A percentile compares a stretch with the other conserved stretches of the same genome.
Conservation (phyloP, 345 rosid genomes). For the Euphorbia peplus region DNA sequence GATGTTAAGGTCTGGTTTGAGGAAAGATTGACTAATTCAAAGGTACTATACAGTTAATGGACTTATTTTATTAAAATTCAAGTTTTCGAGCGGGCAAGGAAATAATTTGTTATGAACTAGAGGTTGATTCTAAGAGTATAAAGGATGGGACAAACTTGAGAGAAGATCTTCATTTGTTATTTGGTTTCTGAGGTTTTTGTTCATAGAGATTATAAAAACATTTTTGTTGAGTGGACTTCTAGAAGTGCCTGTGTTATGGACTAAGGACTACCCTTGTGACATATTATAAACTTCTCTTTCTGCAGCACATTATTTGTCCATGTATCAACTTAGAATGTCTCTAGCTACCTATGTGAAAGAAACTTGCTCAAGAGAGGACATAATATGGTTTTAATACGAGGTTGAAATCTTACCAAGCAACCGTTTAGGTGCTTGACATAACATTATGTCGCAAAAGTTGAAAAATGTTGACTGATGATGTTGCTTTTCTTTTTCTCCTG, state of each 20-base stretch:
- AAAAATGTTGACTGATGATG: not conserved
- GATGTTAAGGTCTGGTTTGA: conserved; percentile 76
- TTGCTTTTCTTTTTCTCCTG: no score
- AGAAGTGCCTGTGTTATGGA: not conserved
- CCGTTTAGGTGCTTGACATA: not conserved
- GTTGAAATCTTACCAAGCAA: not conserved
- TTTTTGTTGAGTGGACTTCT: not conserved
- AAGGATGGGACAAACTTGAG: not conserved
- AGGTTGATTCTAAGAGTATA: not conserved
- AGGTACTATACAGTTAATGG: conserved; percentile 37
- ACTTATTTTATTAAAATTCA: not conserved
- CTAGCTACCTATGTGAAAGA: not conserved
- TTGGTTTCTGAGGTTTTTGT: not conserved
- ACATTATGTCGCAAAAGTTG: not conserved
- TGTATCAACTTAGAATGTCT: not conserved
- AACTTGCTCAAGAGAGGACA: not conserved
- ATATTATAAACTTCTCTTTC: not conserved
- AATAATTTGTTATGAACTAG: not conserved
- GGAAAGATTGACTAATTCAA: conserved; percentile 40
- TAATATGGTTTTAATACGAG: not conserved
- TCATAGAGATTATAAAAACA: not conserved
- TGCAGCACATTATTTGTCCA: not conserved
- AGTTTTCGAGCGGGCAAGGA: not conserved
- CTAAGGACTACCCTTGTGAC: not conserved
- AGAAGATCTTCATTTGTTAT: not conserved